phyloP scores from a whole-genome alignment of 805 yeast species.

The Starmera amethionina region DNA sequence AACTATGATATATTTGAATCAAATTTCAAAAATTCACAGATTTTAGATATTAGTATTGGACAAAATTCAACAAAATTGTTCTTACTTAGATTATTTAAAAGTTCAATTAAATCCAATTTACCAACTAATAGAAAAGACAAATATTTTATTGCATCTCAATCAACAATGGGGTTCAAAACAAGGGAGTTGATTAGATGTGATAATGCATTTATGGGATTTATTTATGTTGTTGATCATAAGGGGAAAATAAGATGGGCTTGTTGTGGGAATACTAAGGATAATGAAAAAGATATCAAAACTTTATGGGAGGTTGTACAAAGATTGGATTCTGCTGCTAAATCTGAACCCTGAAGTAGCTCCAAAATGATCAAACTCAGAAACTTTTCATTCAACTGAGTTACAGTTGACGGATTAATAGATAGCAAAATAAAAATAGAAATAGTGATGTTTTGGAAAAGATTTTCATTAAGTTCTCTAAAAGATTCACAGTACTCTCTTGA shows the following conservation, averaged over 20 bases:
- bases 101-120: slow-evolving; percentile 31
- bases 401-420: too few relatives aligned
- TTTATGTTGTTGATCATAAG: slow-evolving; percentile 65
- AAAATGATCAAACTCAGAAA: too few relatives aligned
- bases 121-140: slow-evolving; percentile 41
- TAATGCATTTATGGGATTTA: slow-evolving; percentile 75
- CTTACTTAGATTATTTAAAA: slow-evolving; percentile 43
- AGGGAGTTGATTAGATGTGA: slow-evolving; percentile 54
- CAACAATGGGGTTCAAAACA: slow-evolving; percentile 43
- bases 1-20: slow-evolving; percentile 27
- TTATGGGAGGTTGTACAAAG: slow-evolving; percentile 62
- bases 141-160: slow-evolving; percentile 57
- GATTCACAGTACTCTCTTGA: too few relatives aligned
- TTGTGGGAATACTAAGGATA: slow-evolving; percentile 67
- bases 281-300: slow-evolving; percentile 39
- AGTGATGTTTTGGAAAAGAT: too few relatives aligned
- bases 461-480: too few relatives aligned
- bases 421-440: too few relatives aligned
- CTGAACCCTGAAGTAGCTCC: slow-evolving; percentile 1
- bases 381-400: too few relatives aligned
- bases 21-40: slow-evolving; percentile 46
- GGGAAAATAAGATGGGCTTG: slow-evolving; percentile 87
- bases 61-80: slow-evolving; percentile 64
- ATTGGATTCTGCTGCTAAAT: slow-evolving; percentile 35
- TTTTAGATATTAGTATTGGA: slow-evolving; percentile 68